Evolutionary conservation across 2,329 filamentous ascomycete genomes (phyloP).

Genomic region (Xylariales sp.): DNA sequence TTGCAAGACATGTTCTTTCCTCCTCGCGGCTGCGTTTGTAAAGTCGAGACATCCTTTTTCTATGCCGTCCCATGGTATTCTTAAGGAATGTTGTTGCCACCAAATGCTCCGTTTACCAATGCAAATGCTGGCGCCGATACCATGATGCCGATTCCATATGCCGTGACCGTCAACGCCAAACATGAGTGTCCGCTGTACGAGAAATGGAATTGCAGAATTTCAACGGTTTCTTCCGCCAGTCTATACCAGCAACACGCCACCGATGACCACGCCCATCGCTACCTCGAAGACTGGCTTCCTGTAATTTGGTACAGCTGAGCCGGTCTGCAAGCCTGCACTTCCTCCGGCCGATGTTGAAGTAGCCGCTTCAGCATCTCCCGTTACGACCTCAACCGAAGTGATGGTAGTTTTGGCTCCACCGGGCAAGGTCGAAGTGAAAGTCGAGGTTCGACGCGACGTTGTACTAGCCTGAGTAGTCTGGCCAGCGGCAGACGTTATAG

Average conservation of each 20-base stretch:
- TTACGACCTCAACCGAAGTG: conserved; percentile 24
- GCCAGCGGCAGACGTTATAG: conserved; percentile 8
- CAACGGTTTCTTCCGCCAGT: not conserved
- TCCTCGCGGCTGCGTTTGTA: too few relatives aligned
- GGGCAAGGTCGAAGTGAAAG: conserved; percentile 24
- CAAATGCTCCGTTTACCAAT: conserved; percentile 14
- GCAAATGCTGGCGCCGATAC: conserved; percentile 15
- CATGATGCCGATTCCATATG: not conserved
- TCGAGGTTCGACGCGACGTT: conserved; percentile 14
- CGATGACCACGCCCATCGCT: conserved; percentile 21
- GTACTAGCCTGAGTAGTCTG: conserved; percentile 10
- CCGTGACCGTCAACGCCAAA: not conserved
- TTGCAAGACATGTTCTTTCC: too few relatives aligned
- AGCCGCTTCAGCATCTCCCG: conserved; percentile 14
- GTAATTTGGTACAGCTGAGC: conserved; percentile 12
- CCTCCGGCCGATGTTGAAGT: conserved; percentile 12
- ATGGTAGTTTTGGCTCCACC: conserved; percentile 25
- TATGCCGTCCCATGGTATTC: conserved; percentile 13
- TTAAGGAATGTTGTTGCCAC: conserved; percentile 22
- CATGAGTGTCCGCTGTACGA: too few relatives aligned
- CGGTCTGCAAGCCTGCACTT: conserved; percentile 22
- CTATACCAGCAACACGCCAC: conserved; percentile 18
- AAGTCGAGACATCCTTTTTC: conserved; percentile 11
- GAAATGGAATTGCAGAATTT: too few relatives aligned
- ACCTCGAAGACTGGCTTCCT: conserved; percentile 15